A percentile compares a stretch with the other conserved stretches of the same genome.
phyloP scores from a whole-genome alignment of 1,284 basidiomycete genomes.

The Cryptococcus sp. region DNA sequence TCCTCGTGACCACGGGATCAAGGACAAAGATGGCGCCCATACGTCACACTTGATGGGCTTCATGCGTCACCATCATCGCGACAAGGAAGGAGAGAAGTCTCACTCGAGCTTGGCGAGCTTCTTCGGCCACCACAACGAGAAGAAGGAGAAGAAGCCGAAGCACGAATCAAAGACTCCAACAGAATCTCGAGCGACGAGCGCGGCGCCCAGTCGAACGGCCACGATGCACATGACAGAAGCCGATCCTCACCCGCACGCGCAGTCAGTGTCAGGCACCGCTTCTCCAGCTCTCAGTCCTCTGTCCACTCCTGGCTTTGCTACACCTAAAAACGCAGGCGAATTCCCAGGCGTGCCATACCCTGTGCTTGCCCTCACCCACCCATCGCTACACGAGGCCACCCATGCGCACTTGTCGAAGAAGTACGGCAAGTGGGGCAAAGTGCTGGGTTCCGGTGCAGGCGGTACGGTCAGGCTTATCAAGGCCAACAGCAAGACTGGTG shows the following conservation, averaged over 20 bases:
- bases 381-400: conserved; percentile 73
- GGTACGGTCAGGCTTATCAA: conserved; percentile 97
- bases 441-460: conserved; percentile 93
- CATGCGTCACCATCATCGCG: conserved; percentile 53
- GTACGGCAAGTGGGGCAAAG: conserved; percentile 98
- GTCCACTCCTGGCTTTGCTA: conserved; percentile 42
- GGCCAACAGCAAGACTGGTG: conserved; percentile 73
- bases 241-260: conserved; percentile 16
- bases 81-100: conserved; percentile 53
- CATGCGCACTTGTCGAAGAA: conserved; percentile 94
- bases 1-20: conserved; percentile 23
- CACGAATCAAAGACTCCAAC: conserved; percentile 32
- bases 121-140: conserved; percentile 50
- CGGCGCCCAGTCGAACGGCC: conserved; percentile 40
- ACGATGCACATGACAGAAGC: conserved; percentile 38
- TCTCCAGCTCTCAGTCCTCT: conserved; percentile 20
- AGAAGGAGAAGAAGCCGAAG: conserved; percentile 39
- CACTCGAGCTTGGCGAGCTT: conserved; percentile 52
- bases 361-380: conserved; percentile 51
- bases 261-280: background rate
- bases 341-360: conserved; percentile 51
- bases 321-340: conserved; percentile 43
- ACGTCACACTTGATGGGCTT: conserved; percentile 53
- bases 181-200: conserved; percentile 34
- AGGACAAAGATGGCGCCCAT: conserved; percentile 40